Base-by-base conservation (phyloP, 192 early-diverging fungal species). In the Spizellomyces sp. region DNA sequence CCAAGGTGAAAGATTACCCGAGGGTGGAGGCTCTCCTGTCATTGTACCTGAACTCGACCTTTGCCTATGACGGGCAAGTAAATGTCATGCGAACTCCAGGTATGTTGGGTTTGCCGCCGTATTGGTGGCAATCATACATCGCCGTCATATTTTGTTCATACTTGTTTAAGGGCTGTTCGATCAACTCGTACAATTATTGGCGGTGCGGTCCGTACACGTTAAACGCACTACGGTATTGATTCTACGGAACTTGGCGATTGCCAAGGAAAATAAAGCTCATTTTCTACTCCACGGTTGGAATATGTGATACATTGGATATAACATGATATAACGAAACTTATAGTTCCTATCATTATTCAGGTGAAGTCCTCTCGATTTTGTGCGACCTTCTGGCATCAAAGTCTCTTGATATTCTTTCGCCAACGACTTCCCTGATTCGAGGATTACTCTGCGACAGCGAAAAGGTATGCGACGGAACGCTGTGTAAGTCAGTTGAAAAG, bases 191-290 rank as follows among this genome's bases (percentile, higher is more conserved):
- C 58, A 77, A 19, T 27, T 78, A 4, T 14, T 74, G 22, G 19
- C 17, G 12, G 47, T 52, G 45, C 64, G 64, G 45, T 48, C 52
- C 1, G 8, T 36, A 19, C 14, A 22, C 9, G 45, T 76, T 8
- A 62, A 64, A 50, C 46, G 45, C 48, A 8, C 27, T 12, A 71
- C 63, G 27, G 6, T 82, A 58, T 61, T 45, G 22, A 50, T 82
- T 5, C 69, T 80, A 14, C 44, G 68, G 27, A 76, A 77, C 52
- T 60, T 82, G 59, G 76, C 75, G 15, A 45, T 64, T 14, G 17
- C 52, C 41, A 77, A 68, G 45, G 81, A 82, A 58, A 80, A 75
- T 55, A 77, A 80, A 61, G 21, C 75, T 5, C 67, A 71, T 67
- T 81, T 82, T 61, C 17, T 80, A 15, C 48, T 69, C 2, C 63